phyloP scores from a whole-genome alignment of 2,329 filamentous ascomycete species.

The Cryoendolithus antarcticus region DNA sequence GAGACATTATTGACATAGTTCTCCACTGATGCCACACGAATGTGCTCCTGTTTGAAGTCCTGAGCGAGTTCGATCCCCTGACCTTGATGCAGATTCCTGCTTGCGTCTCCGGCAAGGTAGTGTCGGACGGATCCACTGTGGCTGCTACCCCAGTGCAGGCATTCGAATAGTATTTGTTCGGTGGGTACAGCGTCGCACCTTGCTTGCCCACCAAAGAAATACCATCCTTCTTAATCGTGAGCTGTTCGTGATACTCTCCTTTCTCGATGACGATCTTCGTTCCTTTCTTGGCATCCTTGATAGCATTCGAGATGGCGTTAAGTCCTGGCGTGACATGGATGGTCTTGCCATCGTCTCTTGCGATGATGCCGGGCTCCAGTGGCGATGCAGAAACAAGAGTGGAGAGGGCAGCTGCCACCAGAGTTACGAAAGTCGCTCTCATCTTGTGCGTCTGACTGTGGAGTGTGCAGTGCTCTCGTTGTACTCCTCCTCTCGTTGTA shows the following conservation, averaged over 20 bases:
- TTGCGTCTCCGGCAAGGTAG: slow-evolving; percentile 6
- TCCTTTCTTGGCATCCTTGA: slow-evolving; percentile 19
- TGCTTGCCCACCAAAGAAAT: slow-evolving; percentile 22
- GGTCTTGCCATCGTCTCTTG: neutral
- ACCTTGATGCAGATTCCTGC: slow-evolving; percentile 28
- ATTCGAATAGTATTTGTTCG: slow-evolving; percentile 15
- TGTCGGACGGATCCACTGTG: neutral
- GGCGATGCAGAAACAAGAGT: no score
- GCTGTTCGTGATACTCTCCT: slow-evolving; percentile 25
- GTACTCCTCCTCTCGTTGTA: no score
- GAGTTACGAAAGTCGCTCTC: no score
- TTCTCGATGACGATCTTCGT: slow-evolving; percentile 23
- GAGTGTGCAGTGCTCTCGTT: no score
- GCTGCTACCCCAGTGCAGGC: slow-evolving; percentile 23
- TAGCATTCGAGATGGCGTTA: slow-evolving; percentile 22
- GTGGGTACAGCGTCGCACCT: slow-evolving; percentile 18
- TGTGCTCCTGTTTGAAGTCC: slow-evolving; percentile 21
- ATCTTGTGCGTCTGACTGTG: no score
- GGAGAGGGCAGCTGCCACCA: no score
- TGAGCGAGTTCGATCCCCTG: slow-evolving; percentile 14
- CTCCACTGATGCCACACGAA: slow-evolving; percentile 17
- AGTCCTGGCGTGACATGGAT: slow-evolving; percentile 3
- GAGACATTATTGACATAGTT: slow-evolving; percentile 18
- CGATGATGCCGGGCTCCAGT: no score
- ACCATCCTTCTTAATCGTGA: slow-evolving; percentile 24